These are phyloP conservation scores for Capsicum rhomboideum DNA, from an alignment of 257 asterid genomes.

Conservation along the genomic window DNA sequence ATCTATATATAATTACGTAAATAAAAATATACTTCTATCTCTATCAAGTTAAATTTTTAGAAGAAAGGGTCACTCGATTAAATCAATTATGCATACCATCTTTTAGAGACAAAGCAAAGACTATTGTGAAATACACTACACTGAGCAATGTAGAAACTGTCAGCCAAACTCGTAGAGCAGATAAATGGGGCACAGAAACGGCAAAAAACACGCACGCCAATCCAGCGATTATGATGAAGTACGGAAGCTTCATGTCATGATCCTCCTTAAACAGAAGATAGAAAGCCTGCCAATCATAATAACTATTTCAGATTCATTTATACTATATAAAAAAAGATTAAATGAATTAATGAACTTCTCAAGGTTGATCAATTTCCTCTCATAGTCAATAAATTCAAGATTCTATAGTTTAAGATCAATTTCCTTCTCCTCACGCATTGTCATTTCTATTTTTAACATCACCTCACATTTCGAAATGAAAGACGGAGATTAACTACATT, in stretches of 20 bases:
- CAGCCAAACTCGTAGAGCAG: constrained; percentile 76
- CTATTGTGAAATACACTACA: constrained; percentile 53
- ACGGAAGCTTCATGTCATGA: constrained; percentile 51
- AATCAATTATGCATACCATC: constrained; percentile 48
- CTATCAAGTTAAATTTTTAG: background rate
- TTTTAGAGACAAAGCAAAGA: constrained; percentile 51
- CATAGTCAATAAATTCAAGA: too few relatives aligned
- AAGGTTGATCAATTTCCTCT: too few relatives aligned
- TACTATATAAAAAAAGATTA: background rate
- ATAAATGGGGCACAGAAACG: constrained; percentile 74
- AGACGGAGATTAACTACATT: too few relatives aligned
- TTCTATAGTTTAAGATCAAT: too few relatives aligned
- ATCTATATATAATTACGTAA: background rate
- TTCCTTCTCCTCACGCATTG: too few relatives aligned
- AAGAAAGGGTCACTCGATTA: background rate
- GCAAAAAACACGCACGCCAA: constrained; percentile 67
- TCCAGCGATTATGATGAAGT: constrained; percentile 62
- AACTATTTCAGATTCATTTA: background rate
- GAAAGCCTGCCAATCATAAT: constrained; percentile 43
- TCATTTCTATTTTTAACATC: too few relatives aligned
- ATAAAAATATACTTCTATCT: background rate
- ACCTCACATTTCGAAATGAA: too few relatives aligned
- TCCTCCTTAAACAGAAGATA: constrained; percentile 65
- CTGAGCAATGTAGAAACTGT: constrained; percentile 68
- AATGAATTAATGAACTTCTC: too few relatives aligned